Evolutionary conservation across 306 rosid species (phyloP), one percentile per base, ranked within the genome.

Genomic region (Dicorynia guianensis): DNA sequence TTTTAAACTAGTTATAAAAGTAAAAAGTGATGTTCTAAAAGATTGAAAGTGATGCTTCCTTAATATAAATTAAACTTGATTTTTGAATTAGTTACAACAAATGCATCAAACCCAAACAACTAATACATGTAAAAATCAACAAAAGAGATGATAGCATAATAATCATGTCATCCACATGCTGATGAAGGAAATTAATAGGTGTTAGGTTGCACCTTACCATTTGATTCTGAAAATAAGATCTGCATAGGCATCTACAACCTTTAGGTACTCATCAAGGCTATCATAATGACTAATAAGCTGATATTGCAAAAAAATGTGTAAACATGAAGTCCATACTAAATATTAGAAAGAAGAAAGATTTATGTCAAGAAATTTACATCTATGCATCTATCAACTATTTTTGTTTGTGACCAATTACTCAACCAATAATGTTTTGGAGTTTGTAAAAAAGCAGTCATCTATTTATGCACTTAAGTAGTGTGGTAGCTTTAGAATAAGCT

Each of bases 241-340:
- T 75, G 81, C 75, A 83, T 87, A 94, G 66, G 98, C 96, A 83
- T 94, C 98, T 78, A 87, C 88, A 75, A 92, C 97, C 85, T 81
- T 94, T 85, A 94, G 79, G 87, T 90, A 92, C 82, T 90, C 92
- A 69, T 84, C 89, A 59, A 94, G 87, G 82, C 86, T 77, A 64
- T 87, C 83, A 80, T 87, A 85, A 71, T 80, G 87, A 30, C 68
- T 54, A 82, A 89, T 69, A 79, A 88, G 85, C 98, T 94, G 89
- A 67, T 69, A 81, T 57, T 70, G 76, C 76, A 77, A n/a, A n/a
- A n/a, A n/a, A n/a, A n/a, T 58, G 64, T 67, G 65, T 57, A 56
- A 30, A 56, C 39, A 65, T 19, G 72, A 71, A 64, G 47, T 74
- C 43, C 44, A 13, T 8, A 35, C 15, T 49, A 69, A 42, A 79